These are phyloP conservation scores for Suhomyces kilbournensis DNA, from an alignment of 805 yeast species.

Conservation along the genomic window DNA sequence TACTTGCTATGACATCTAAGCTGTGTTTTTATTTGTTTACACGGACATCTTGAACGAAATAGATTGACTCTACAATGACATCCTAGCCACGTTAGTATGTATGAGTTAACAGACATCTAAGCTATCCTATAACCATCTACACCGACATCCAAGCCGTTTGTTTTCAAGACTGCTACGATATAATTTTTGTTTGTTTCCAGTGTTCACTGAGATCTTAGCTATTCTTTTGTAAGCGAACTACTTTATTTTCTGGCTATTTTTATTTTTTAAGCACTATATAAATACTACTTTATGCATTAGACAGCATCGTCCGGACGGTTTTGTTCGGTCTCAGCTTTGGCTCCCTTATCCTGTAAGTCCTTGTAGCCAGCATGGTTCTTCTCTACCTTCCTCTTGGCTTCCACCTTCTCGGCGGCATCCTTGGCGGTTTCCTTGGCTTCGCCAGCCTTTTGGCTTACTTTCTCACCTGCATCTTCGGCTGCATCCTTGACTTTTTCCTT, in stretches of 20 bases:
- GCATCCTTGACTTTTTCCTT: not conserved
- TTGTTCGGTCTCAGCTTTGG: constrained; percentile 41
- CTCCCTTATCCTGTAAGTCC: constrained; percentile 43
- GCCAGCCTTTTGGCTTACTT: not conserved
- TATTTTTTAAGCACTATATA: not conserved
- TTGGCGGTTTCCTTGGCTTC: not conserved
- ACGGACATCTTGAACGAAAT: no score
- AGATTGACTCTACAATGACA: no score
- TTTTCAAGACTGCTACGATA: no score
- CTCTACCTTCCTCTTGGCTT: constrained; percentile 18
- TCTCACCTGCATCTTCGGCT: not conserved
- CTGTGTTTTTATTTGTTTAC: no score
- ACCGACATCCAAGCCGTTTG: no score
- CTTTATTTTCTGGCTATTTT: not conserved
- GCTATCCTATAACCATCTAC: no score
- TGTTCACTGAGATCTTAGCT: no score
- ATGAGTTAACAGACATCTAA: no score
- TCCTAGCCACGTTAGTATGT: no score
- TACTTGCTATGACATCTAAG: no score
- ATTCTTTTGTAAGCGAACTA: no score
- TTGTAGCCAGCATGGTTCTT: constrained; percentile 35
- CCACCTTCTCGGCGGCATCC: not conserved
- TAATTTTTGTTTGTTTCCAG: no score
- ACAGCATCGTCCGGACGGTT: constrained; percentile 48
- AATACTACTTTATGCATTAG: constrained; percentile 11